These are phyloP conservation scores for Amoebophrya sp. DNA, from an alignment of 169 alveolate species.

Conservation along the genomic window DNA sequence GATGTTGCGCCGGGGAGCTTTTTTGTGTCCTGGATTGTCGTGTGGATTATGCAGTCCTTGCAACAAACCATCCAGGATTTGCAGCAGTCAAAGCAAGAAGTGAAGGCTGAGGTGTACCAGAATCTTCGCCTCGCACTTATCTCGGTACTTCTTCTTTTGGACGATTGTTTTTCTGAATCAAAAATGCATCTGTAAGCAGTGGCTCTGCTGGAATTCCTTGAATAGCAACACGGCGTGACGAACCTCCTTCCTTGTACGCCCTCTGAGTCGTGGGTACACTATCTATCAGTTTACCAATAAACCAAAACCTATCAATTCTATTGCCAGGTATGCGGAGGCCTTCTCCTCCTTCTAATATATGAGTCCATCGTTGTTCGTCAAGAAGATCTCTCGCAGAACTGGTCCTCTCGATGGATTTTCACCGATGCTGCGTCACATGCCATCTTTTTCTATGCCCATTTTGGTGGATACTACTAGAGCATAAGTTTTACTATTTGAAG, in stretches of 20 bases:
- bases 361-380: background rate
- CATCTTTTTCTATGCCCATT: slow-evolving; percentile 9
- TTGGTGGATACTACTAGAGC: too few species aligned
- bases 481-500: too few species aligned
- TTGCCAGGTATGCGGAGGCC: background rate
- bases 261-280: too few species aligned
- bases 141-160: too few species aligned
- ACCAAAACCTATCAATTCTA: too few species aligned
- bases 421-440: background rate
- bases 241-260: too few species aligned
- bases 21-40: background rate
- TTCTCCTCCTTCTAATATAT: background rate
- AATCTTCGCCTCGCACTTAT: background rate
- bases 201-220: too few species aligned
- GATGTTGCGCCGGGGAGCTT: background rate
- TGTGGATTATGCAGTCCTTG: background rate
- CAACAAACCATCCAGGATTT: background rate
- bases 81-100: background rate
- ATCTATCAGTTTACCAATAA: too few species aligned
- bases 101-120: background rate
- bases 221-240: too few species aligned
- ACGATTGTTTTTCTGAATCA: too few species aligned
- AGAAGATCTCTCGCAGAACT: background rate
- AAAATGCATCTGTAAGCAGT: too few species aligned
- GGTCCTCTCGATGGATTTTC: background rate